Evolutionary conservation across 225 moss, liverwort and hornwort species (phyloP), one percentile per base, ranked within the genome.

Genomic region (Marchantia paleacea): DNA sequence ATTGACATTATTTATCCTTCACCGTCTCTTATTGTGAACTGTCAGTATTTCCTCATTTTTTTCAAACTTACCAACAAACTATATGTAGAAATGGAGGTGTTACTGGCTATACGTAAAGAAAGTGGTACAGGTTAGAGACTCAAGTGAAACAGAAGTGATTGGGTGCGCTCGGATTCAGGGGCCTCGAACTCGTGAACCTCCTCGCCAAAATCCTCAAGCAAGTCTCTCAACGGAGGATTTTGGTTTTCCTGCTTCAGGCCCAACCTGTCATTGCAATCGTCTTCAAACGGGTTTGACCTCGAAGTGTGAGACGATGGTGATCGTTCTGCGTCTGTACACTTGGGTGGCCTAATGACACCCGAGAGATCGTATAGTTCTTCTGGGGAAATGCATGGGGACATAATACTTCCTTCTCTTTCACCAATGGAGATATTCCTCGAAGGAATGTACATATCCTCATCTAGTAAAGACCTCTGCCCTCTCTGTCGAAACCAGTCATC

Each of bases 121-220:
- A 11, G 14, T 19, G 7, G 57, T 31, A 31, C 29, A 52, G 18
- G 0, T 75, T 85, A 82, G 20, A 82, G 77, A 57, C 80, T 85
- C 58, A 82, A 19, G 51, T 85, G 85, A 60, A 85, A 85, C 55
- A 85, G 80, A 58, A 85, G 85, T 66, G 82, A 76, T 29, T 82
- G 77, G 1, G 85, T 50, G 64, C 55, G 70, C 72, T 82, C 80
- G 22, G 85, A 70, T 12, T 77, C 79, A 72, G 51, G 19, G 30
- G 52, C 54, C 54, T 69, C 81, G 55, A 82, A 24, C n/a, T 82
- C 75, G 12, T 78, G 73, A 49, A 52, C 47, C 19, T 76, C 81
- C 7, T 73, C 75, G 16, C 19, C 81, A 69, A 79, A 75, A 10
- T 85, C 81, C 20, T 81, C 81, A 54, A 81, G 75, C 39, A 54